A percentile compares a stretch with the other conserved stretches of the same genome.
phyloP scores from a whole-genome alignment of 768 basidiomycete genomes.

The Boletales sp. region DNA sequence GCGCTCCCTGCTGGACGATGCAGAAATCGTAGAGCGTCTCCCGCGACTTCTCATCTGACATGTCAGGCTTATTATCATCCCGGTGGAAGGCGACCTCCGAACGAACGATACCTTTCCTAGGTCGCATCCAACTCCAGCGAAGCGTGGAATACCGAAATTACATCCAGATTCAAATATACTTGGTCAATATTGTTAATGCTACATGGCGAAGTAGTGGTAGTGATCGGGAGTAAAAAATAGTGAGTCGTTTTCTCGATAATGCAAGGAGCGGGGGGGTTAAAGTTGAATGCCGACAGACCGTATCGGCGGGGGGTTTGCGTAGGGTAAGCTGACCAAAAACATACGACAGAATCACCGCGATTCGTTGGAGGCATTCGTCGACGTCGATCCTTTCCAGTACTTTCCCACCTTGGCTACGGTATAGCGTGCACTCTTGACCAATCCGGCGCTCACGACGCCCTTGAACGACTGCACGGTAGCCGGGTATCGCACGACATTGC shows the following conservation, averaged over 20 bases:
- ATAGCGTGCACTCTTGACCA: slow-evolving; percentile 77
- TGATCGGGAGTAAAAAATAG: background rate
- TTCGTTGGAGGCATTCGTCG: background rate
- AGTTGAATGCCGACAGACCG: background rate
- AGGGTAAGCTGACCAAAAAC: background rate
- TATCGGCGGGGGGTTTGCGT: background rate
- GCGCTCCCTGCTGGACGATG: slow-evolving; percentile 14
- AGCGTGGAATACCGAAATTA: slow-evolving; percentile 10
- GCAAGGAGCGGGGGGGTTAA: slow-evolving; percentile 11
- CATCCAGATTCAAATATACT: slow-evolving; percentile 9
- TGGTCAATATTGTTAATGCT: slow-evolving; percentile 14
- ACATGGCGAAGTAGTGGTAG: slow-evolving; percentile 11
- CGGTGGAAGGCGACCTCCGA: too few relatives aligned
- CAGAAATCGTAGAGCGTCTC: slow-evolving; percentile 25
- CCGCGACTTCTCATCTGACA: too few relatives aligned
- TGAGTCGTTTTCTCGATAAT: background rate
- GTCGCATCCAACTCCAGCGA: background rate
- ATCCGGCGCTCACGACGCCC: slow-evolving; percentile 79
- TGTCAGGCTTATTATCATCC: too few relatives aligned
- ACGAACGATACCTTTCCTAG: too few relatives aligned
- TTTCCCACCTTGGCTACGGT: slow-evolving; percentile 74
- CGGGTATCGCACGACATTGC: slow-evolving; percentile 73
- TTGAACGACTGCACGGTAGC: slow-evolving; percentile 84
- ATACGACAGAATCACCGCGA: slow-evolving; percentile 10
- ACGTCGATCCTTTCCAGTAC: slow-evolving; percentile 61